Evolutionary conservation across 345 rosid genomes (phyloP), one percentile per base, ranked within the genome.

Genomic region (Garcia nutans): DNA sequence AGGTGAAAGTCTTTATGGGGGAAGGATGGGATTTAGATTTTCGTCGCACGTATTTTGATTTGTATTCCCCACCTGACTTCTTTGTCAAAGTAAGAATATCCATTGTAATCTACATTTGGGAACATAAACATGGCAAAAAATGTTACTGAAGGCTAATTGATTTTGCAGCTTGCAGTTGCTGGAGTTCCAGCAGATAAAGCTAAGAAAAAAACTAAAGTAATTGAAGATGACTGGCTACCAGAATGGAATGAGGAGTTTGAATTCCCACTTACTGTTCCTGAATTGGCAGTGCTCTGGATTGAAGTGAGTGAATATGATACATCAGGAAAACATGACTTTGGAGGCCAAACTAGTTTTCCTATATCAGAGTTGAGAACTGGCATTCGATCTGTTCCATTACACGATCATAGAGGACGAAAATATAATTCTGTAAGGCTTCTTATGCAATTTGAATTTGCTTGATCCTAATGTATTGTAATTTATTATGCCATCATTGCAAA

Each of bases 271-370:
- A 67, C 75, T 1, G 84, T 82, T 68, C 90, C 92, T 2, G 89
- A 88, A 77, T 45, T 89, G 71, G 92, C 91, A 8, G 44, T 91
- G 67, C 90, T 89, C 47, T 69, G 89, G 44, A 79, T 91, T 47
- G 82, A 84, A 56, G 89, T 85, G 26, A 49, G 10, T 0, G 96
- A 91, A 67, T 70, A 78, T 24, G 92, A 91, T 66, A 62, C 73
- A 1, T 26, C 84, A 0, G 79, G 85, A 37, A 19, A n/a, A 3
- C 74, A 63, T n/a, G 93, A 85, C 78, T 88, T 89, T 49, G 96
- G 84, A 50, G 92, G 91, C 56, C 91, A 86, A 55, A 86, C 84
- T 6, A 84, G 81, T 71, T 68, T 84, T 41, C 87, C 87, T 0
- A 74, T 86, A 22, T 79, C 78, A 3, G 87, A 86, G 80, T 52